These are phyloP conservation scores for Clavispora phyllophila DNA, from an alignment of 805 yeast species.

Conservation along the genomic window DNA sequence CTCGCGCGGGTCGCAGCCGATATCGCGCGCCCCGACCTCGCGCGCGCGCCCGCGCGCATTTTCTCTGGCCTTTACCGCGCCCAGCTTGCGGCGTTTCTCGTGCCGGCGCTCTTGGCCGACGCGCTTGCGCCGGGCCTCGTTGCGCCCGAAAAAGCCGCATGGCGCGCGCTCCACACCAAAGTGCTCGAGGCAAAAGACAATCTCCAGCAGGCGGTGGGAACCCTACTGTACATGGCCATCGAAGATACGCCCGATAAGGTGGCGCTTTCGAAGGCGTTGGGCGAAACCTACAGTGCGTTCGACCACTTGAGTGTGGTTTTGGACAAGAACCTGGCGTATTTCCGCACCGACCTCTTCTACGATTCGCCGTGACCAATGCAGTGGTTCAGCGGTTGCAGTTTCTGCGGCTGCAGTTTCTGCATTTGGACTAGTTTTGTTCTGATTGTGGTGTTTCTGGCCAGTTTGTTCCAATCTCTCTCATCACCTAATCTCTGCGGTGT, in stretches of 20 bases:
- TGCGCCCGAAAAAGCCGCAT: background rate
- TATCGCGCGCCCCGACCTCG: background rate
- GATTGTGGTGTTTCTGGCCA: too few species aligned
- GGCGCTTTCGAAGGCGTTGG: conserved; percentile 17
- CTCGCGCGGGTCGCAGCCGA: background rate
- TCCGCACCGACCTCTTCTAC: conserved; percentile 22
- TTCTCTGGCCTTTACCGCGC: background rate
- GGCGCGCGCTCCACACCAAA: background rate
- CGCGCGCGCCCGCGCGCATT: background rate
- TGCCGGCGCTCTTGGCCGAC: background rate
- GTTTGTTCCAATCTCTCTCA: too few species aligned
- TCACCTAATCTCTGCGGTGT: too few species aligned
- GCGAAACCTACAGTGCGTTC: conserved; percentile 21
- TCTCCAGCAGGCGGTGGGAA: conserved; percentile 18
- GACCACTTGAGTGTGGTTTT: conserved; percentile 17
- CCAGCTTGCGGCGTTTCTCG: background rate
- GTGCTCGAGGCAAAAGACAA: conserved; percentile 14
- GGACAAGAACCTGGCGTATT: conserved; percentile 17
- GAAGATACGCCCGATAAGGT: conserved; percentile 13
- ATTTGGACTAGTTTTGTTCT: too few species aligned
- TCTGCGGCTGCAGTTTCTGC: too few species aligned
- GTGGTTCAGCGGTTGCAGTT: too few species aligned
- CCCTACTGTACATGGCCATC: conserved; percentile 10
- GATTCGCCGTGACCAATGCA: too few species aligned
- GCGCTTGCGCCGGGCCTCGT: background rate